Evolutionary conservation across 164 flowering plant species (phyloP), one percentile per base, ranked within the genome.

Genomic region (Akebia trifoliata): DNA sequence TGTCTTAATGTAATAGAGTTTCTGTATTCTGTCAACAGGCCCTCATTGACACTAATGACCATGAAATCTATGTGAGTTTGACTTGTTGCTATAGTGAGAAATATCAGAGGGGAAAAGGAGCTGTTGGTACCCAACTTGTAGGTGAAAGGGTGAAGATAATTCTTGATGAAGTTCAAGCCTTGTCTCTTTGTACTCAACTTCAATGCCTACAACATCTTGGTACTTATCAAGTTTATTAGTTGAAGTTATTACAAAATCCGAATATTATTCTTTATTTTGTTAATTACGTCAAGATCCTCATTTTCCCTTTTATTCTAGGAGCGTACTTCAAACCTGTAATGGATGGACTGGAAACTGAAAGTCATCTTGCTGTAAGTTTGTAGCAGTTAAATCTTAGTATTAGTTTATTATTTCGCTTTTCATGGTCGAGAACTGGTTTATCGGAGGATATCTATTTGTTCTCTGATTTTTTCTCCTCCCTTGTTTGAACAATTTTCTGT

Each of bases 121-220:
- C 74, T 63, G 83, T 81, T 66, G 92, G 84, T 42, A 82, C 90
- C 42, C 92, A 80, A 61, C 90, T 90, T 71, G 65, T 81, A 17
- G 82, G 90, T 60, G 99, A 90, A 78, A 80, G 97, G 66, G 96
- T 82, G 30, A 78, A 83, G 59, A 83, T 87, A 62, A 93, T 93
- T 59, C 80, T 93, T 46, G 87, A 87, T 67, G 98, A 93, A 81
- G 83, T 85, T 52, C 83, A 63, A 37, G 70, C 70, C 26, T 63
- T 84, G 67, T 64, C 76, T 47, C 85, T 93, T 63, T 69, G 73
- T 14, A 84, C 87, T 49, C 82, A 58, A 38, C 60, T 34, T 22
- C 87, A 87, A 40, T 90, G 99, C 61, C 59, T 80, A 29, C 73
- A 75, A 50, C 85, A 90, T 67, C 77, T 92, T 53, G 98, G 98